phyloP scores from a whole-genome alignment of 2,329 filamentous ascomycete species.

The Fusarium sp. region DNA sequence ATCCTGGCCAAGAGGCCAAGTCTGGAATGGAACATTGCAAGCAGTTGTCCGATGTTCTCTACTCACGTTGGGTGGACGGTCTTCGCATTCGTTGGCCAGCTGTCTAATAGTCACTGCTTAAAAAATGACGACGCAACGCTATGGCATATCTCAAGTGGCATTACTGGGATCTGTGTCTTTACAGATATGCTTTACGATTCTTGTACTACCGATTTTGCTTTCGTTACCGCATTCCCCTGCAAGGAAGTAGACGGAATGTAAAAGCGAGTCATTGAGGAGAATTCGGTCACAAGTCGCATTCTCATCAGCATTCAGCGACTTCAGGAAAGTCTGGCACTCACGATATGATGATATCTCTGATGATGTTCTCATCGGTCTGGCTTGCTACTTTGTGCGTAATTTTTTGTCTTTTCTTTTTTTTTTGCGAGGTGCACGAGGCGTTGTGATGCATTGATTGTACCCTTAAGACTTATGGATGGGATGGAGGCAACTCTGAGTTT shows the following conservation, averaged over 20 bases:
- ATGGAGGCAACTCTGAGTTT: slow-evolving; percentile 27
- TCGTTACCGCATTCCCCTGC: slow-evolving; percentile 4
- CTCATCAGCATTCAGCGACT: slow-evolving; percentile 16
- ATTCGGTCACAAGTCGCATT: slow-evolving; percentile 9
- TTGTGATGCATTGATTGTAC: slow-evolving; percentile 21
- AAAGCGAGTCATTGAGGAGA: slow-evolving; percentile 10
- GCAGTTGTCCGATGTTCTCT: slow-evolving; percentile 88
- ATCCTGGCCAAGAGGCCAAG: slow-evolving; percentile 62
- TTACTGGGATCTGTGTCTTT: neutral
- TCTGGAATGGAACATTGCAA: slow-evolving; percentile 93
- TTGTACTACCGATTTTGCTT: slow-evolving; percentile 27
- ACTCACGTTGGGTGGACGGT: slow-evolving; percentile 88
- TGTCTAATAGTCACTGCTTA: slow-evolving; percentile 33
- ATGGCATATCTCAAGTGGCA: neutral
- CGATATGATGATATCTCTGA: slow-evolving; percentile 38
- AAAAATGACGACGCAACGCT: slow-evolving; percentile 1
- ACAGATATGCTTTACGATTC: slow-evolving; percentile 17
- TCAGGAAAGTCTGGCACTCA: slow-evolving; percentile 25
- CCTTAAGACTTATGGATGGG: slow-evolving; percentile 19
- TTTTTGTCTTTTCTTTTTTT: slow-evolving; percentile 5
- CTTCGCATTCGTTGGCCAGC: slow-evolving; percentile 75
- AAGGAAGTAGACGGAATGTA: slow-evolving; percentile 1
- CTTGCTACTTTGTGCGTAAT: neutral
- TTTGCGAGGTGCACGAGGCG: slow-evolving; percentile 26
- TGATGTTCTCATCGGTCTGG: slow-evolving; percentile 20